Evolutionary conservation across 345 rosid species (phyloP).

Genomic region (Eucalyptus curtisii): DNA sequence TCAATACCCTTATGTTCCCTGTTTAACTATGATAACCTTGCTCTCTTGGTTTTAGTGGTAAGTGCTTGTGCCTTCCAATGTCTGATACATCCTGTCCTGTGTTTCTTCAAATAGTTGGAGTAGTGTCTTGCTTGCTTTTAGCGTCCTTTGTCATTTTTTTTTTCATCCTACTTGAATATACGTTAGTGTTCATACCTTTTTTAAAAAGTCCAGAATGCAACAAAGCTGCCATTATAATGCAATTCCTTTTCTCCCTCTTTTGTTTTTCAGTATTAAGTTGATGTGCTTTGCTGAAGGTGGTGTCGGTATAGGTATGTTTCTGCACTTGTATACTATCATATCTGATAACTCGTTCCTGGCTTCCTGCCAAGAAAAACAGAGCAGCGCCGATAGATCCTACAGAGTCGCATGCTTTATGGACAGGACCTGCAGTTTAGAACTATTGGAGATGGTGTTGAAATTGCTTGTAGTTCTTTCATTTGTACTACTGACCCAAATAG

Average conservation of each 20-base stretch:
- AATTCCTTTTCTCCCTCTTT: not conserved
- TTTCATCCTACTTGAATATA: not conserved
- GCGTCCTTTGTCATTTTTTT: not conserved
- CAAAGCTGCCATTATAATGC: not conserved
- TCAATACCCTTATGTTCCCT: not conserved
- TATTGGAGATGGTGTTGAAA: not conserved
- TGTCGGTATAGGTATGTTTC: not conserved
- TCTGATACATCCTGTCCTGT: too few species aligned
- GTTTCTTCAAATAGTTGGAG: too few species aligned
- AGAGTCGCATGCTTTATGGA: not conserved
- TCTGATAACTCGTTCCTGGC: not conserved
- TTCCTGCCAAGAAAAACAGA: not conserved
- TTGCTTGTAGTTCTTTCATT: too few species aligned
- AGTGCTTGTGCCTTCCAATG: too few species aligned
- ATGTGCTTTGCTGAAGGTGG: not conserved
- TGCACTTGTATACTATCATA: fast-evolving
- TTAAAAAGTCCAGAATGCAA: not conserved
- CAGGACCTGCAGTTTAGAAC: not conserved
- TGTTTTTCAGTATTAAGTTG: not conserved
- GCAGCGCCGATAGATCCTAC: not conserved
- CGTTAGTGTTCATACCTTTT: not conserved
- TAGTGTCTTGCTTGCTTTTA: not conserved
- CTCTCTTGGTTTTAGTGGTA: too few species aligned
- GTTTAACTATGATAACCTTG: not conserved
- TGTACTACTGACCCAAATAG: not conserved